Conservation (phyloP, 2,329 filamentous ascomycete species). For the Pestalotiopsis fici region DNA sequence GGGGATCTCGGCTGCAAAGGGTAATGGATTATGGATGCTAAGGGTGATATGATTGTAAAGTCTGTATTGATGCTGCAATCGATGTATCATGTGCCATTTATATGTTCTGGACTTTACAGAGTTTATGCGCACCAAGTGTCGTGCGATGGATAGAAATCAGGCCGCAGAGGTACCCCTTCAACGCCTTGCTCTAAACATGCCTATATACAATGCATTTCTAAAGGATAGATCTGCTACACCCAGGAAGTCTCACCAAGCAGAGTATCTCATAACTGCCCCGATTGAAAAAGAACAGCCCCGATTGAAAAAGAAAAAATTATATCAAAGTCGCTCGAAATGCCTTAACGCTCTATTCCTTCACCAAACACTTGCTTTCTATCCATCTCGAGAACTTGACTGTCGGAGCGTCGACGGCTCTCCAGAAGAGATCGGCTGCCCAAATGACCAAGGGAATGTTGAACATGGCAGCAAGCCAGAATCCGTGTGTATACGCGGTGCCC, state of each 20-base stretch:
- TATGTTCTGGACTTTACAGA: not conserved
- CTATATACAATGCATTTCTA: not conserved
- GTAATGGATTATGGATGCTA: no score
- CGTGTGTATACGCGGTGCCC: slow-evolving; percentile 43
- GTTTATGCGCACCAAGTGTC: not conserved
- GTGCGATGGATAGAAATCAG: not conserved
- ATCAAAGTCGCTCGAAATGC: not conserved
- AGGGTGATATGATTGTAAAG: no score
- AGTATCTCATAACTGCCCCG: not conserved
- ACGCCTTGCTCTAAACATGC: not conserved
- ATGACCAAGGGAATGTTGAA: slow-evolving; percentile 54
- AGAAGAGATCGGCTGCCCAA: slow-evolving; percentile 58
- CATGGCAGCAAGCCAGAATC: slow-evolving; percentile 46
- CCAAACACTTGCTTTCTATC: slow-evolving; percentile 43
- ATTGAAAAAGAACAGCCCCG: not conserved
- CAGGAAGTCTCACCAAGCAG: not conserved
- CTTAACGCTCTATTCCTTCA: not conserved
- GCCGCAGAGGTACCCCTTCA: not conserved
- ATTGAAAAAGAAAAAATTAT: not conserved
- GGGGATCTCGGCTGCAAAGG: no score
- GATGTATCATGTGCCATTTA: not conserved
- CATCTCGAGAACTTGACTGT: slow-evolving; percentile 58
- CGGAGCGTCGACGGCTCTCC: slow-evolving; percentile 55
- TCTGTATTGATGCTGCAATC: not conserved
- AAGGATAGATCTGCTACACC: not conserved